Base-by-base conservation (phyloP, 225 moss, liverwort and hornwort species). In the Rhytidiadelphus loreus region DNA sequence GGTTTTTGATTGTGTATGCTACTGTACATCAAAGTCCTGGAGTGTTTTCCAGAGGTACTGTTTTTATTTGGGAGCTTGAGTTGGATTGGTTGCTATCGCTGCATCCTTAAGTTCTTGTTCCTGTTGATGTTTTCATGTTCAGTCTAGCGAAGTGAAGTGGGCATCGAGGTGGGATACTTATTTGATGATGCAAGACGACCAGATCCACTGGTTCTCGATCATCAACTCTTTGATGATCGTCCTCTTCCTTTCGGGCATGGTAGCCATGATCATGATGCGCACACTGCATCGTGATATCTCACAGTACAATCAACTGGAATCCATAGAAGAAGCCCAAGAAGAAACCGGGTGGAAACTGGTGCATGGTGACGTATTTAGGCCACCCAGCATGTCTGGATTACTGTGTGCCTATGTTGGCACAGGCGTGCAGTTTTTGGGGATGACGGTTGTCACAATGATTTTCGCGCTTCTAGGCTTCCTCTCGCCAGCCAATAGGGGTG, bases 251-350 rank as follows among this genome's bases (percentile, higher is more conserved):
- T 97, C 97, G 80, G 97, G 96, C 83, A 97, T 97, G 96, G 96
- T 97, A 66, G 97, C 97, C 56, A 97, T 97, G 97, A 97, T 97
- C 90, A 97, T 97, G 97, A 97, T 97, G 97, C 95, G 96, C 80
- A 97, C 97, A 7, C 93, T 97, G 41, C 97, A 97, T 88, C 96
- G 97, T 32, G 97, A 97, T 70, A 97, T 97, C 62, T 95, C 97
- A 33, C 96, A 97, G 86, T 97, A 97, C 86, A 97, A 97, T 64
- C 96, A 97, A 90, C 91, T 97, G 65, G 96, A 97, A 89, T 95
- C 97, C 63, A 95, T 96, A 85, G 97, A 97, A 89, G 97, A 97
- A 86, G 96, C 97, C 23, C 96, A 97, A 86, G 97, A 97, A 86
- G 97, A 97, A 91, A 97, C 97, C 16, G 97, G 97, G 24, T 97